Percentiles rank a stretch among this genome's conserved stretches.
Conservation (phyloP, 305 asterid genomes). For the Euphrasia arctica region DNA sequence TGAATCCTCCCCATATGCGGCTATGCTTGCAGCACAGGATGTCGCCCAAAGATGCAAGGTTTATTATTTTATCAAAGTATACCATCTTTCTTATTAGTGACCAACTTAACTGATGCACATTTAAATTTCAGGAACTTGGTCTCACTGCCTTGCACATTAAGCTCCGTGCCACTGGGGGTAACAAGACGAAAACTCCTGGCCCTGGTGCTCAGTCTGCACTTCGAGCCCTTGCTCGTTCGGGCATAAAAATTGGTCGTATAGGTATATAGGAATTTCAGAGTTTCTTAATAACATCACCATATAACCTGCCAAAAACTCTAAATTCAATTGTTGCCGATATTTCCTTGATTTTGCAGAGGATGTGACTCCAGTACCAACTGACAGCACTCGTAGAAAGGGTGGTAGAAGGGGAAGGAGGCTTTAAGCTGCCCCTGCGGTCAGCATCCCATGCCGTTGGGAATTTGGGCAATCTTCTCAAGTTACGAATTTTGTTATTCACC, state of each 20-base stretch:
- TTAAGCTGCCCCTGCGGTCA: constrained; percentile 5
- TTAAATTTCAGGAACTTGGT: constrained; percentile 59
- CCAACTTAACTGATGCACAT: not conserved
- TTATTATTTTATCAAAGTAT: not conserved
- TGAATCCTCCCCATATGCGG: constrained; percentile 85
- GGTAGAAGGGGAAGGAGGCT: constrained; percentile 75
- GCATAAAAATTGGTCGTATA: constrained; percentile 85
- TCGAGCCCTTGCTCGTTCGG: constrained; percentile 84
- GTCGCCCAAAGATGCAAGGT: constrained; percentile 70
- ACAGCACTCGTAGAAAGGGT: constrained; percentile 65
- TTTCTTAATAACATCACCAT: not conserved
- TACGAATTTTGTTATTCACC: too few species aligned
- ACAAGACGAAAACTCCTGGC: constrained; percentile 83
- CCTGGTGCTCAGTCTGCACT: constrained; percentile 92
- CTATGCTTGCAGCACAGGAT: constrained; percentile 84
- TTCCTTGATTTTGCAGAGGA: constrained; percentile 43
- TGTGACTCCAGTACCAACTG: constrained; percentile 64
- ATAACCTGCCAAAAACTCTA: not conserved
- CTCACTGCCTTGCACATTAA: constrained; percentile 73
- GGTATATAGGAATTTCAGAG: constrained; percentile 32
- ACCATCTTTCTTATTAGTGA: not conserved
- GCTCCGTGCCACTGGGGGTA: constrained; percentile 90
- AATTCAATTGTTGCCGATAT: not conserved
- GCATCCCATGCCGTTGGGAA: too few species aligned
- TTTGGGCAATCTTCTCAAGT: too few species aligned